Evolutionary conservation across 2,329 filamentous ascomycete genomes (phyloP).

Genomic region (Colletotrichum ledebouriae): DNA sequence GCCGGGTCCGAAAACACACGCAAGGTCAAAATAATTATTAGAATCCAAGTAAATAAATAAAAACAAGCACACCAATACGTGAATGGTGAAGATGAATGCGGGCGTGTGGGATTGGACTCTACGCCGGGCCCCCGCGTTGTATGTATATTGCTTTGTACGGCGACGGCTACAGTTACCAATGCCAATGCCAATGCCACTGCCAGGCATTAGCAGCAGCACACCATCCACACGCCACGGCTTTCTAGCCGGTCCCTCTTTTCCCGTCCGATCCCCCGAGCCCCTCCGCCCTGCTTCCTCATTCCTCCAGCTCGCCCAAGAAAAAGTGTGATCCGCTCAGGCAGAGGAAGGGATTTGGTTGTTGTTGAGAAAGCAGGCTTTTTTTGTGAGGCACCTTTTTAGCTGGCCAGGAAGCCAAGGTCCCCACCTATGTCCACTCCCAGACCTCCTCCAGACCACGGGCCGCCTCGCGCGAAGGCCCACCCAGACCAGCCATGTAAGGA

Average conservation of each 20-base stretch:
- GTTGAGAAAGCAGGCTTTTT: not conserved
- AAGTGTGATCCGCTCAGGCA: conserved; percentile 19
- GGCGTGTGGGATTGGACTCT: conserved; percentile 12
- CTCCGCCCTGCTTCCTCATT: conserved; percentile 33
- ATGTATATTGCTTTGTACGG: conserved; percentile 13
- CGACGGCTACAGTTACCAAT: no score
- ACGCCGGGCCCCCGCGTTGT: not conserved
- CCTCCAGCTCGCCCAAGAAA: not conserved
- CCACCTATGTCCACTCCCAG: not conserved
- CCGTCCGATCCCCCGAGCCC: conserved; percentile 36
- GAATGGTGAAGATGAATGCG: conserved; percentile 8
- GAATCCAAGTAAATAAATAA: not conserved
- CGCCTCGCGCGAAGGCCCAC: conserved; percentile 22
- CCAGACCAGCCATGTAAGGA: conserved; percentile 3
- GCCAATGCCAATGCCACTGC: no score
- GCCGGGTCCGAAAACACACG: no score
- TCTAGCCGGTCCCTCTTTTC: conserved; percentile 15
- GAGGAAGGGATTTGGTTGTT: conserved; percentile 22
- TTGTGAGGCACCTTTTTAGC: conserved; percentile 2
- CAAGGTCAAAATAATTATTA: not conserved
- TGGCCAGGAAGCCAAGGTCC: not conserved
- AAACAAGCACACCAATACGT: not conserved
- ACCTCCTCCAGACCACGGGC: conserved; percentile 16
- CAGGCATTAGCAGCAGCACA: conserved; percentile 11
- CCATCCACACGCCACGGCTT: conserved; percentile 15